Conservation (phyloP, 345 rosid species). For the Toxicodendron radicans region DNA sequence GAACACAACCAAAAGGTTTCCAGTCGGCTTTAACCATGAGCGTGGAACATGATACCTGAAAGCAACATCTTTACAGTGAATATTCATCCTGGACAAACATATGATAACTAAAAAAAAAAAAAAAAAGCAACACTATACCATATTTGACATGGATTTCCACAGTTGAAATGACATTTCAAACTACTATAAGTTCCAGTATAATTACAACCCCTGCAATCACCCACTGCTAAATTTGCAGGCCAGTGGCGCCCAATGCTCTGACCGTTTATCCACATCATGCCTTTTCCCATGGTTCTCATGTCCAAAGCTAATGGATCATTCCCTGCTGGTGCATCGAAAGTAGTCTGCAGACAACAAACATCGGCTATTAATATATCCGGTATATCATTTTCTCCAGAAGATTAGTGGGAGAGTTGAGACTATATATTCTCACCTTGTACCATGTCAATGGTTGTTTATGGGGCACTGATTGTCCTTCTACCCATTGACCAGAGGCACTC, state of each 20-base stretch:
- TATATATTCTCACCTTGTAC: constrained; percentile 60
- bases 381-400: background rate
- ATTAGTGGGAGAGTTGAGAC: background rate
- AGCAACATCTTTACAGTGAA: constrained; percentile 2
- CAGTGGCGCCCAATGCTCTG: constrained; percentile 83
- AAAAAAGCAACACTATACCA: constrained; percentile 37
- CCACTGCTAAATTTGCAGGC: constrained; percentile 68
- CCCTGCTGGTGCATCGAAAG: constrained; percentile 62
- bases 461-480: constrained; percentile 51
- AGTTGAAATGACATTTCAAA: constrained; percentile 54
- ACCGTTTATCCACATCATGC: constrained; percentile 89
- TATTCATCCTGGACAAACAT: background rate
- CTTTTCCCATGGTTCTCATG: constrained; percentile 80
- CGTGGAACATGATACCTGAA: constrained; percentile 88
- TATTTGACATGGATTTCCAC: constrained; percentile 84
- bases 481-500: constrained; percentile 77
- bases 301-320: constrained; percentile 78
- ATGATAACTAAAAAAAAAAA: background rate
- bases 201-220: constrained; percentile 66
- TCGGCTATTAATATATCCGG: background rate
- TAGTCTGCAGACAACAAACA: constrained; percentile 43
- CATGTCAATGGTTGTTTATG: constrained; percentile 76
- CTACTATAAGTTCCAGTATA: constrained; percentile 60
- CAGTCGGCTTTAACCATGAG: constrained; percentile 72
- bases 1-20: constrained; percentile 68